phyloP scores from a whole-genome alignment of 208 protist genomes.

The Naegleria gruberi region DNA sequence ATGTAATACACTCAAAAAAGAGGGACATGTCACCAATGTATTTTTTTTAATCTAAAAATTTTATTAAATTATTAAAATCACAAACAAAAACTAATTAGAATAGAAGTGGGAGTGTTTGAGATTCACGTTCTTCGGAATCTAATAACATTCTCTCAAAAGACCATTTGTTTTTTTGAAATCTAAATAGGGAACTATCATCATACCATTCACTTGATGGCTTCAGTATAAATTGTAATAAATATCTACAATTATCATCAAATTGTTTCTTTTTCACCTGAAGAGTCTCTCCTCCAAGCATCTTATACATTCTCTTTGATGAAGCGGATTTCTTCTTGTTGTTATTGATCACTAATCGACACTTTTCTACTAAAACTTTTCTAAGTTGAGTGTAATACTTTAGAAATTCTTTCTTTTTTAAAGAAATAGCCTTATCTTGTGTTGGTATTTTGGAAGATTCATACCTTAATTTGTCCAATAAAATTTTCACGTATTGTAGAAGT shows the following conservation, averaged over 20 bases:
- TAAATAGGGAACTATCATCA: too few relatives aligned
- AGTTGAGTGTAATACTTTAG: not conserved
- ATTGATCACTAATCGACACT: not conserved
- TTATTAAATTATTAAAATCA: too few relatives aligned
- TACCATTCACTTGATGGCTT: too few relatives aligned
- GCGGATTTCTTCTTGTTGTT: not conserved
- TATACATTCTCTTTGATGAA: not conserved
- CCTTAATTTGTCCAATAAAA: not conserved
- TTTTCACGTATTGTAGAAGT: not conserved
- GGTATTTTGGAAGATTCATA: not conserved
- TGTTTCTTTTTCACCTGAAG: not conserved
- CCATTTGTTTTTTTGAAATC: too few relatives aligned
- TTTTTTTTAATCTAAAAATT: too few relatives aligned
- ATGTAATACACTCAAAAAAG: too few relatives aligned
- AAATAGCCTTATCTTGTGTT: not conserved
- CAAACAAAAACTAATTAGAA: too few relatives aligned
- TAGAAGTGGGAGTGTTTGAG: too few relatives aligned
- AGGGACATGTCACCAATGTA: too few relatives aligned
- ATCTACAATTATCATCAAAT: not conserved
- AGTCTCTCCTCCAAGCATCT: not conserved
- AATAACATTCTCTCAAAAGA: too few relatives aligned
- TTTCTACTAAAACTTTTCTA: not conserved
- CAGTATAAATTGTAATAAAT: too few relatives aligned
- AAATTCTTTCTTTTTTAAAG: not conserved
- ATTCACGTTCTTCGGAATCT: too few relatives aligned